Evolutionary conservation across 2,329 filamentous ascomycete species (phyloP).

Genomic region (Neodidymelliopsis sp.): DNA sequence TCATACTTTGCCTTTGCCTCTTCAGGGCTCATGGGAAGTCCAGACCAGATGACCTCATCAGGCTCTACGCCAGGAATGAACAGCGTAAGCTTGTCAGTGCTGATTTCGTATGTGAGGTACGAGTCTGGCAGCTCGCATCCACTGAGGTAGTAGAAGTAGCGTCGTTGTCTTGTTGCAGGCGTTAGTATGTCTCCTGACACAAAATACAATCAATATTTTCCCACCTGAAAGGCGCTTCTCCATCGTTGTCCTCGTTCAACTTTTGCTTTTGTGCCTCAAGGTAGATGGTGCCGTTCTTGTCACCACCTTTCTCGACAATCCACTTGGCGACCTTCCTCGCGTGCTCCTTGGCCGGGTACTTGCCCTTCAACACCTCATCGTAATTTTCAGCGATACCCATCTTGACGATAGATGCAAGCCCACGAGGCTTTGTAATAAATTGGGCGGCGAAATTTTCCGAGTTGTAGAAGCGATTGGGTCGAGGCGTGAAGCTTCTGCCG

Average conservation of each 20-base stretch:
- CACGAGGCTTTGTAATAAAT: conserved; percentile 11
- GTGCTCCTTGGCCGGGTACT: conserved; percentile 86
- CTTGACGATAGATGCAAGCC: conserved; percentile 17
- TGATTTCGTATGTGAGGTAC: conserved; percentile 81
- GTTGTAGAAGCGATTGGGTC: conserved; percentile 6
- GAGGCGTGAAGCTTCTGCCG: conserved; percentile 14
- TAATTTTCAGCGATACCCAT: conserved; percentile 46
- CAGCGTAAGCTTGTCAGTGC: conserved; percentile 75
- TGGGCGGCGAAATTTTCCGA: conserved; percentile 4
- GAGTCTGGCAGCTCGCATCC: conserved; percentile 84
- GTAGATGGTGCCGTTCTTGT: conserved; percentile 78
- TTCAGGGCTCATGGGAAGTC: conserved; percentile 77
- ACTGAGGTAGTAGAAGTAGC: conserved; percentile 94
- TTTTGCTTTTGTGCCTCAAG: conserved; percentile 83
- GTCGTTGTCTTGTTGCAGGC: conserved; percentile 71
- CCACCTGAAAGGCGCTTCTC: conserved; percentile 80
- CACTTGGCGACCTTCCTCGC: conserved; percentile 82
- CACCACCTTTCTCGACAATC: conserved; percentile 71
- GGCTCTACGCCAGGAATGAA: conserved; percentile 90
- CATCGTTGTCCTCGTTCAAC: conserved; percentile 89
- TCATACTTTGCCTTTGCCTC: conserved; percentile 75
- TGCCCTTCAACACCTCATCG: conserved; percentile 58
- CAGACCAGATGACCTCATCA: conserved; percentile 93
- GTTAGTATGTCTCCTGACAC: neutral
- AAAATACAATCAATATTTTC: conserved; percentile 1